Conservation (phyloP, 129 eudicot genomes). For the Flaveria sonorensis region DNA sequence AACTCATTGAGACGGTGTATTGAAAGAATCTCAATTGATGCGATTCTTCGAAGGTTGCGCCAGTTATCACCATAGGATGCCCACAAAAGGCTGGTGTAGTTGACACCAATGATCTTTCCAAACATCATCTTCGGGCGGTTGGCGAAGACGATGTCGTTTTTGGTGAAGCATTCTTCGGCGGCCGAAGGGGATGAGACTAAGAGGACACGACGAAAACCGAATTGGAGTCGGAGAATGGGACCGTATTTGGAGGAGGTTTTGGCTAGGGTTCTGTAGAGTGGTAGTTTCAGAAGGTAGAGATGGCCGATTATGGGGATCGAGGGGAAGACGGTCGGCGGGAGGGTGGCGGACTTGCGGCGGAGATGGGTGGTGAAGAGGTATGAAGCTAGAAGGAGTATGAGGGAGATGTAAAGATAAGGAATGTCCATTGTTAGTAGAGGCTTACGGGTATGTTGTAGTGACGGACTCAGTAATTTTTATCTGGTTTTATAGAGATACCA, state of each 20-base stretch:
- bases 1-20: conserved; percentile 38
- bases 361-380: conserved; percentile 36
- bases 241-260: conserved; percentile 46
- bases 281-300: conserved; percentile 52
- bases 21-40: conserved; percentile 47
- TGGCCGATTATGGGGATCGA: conserved; percentile 58
- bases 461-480: neutral
- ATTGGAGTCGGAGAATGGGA: conserved; percentile 47
- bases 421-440: conserved; percentile 30
- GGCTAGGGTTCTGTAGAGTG: conserved; percentile 42
- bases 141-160: conserved; percentile 56
- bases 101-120: conserved; percentile 56
- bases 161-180: conserved; percentile 70
- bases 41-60: conserved; percentile 54
- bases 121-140: conserved; percentile 55
- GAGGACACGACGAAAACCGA: conserved; percentile 57
- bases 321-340: conserved; percentile 52
- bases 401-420: conserved; percentile 19
- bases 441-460: neutral
- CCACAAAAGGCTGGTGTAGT: conserved; percentile 52
- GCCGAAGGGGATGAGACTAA: conserved; percentile 58
- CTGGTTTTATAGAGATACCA: neutral
- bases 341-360: conserved; percentile 36
- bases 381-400: conserved; percentile 15
- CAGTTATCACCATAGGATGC: conserved; percentile 58